Evolutionary conservation across 768 basidiomycete species (phyloP), one percentile per base, ranked within the genome.

Genomic region (Boletus coccyginus): DNA sequence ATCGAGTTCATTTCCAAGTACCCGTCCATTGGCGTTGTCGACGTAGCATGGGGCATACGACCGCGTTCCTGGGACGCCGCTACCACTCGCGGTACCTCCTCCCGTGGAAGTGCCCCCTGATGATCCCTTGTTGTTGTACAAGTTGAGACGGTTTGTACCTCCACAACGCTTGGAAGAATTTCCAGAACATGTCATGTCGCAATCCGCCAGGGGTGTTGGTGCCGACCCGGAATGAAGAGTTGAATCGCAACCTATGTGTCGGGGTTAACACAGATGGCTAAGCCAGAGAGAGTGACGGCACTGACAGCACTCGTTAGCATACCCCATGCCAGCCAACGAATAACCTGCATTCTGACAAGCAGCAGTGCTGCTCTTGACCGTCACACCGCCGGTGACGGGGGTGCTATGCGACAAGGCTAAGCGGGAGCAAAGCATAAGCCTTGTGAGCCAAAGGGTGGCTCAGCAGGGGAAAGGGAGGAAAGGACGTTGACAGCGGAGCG

Each of bases 21-120:
- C 74, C 12, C 88, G 86, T 13, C 90, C 89, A 61, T 80, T 66
- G 0, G 79, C 81, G 52, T 84, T 84, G 66, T 92, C 90, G 81
- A 89, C 82, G 69, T 80, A 92, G 63, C 90, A 90, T 8, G 76
- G 82, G 24, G 71, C 78, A 52, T 88, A 90, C 0, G 74, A 71
- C 84, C 86, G 90, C 24, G 74, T 74, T 6, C 69, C 68, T 0
- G 83, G 81, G 5, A 90, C 80, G 21, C 79, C 81, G 11, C 64
- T 66, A 27, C 27, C 27, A 27, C 27, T 27, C 27, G 27, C 1
- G 74, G 77, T 29, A 87, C 82, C 0, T 81, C 79, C 5, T 27
- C 55, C 56, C 16, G 27, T 7, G 17, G 56, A 56, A 38, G 24
- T 12, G 5, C 27, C 27, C 27, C 27, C 27, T 27, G 27, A 27